phyloP scores from a whole-genome alignment of 2,329 filamentous ascomycete species.

The Sporothrix protearum region DNA sequence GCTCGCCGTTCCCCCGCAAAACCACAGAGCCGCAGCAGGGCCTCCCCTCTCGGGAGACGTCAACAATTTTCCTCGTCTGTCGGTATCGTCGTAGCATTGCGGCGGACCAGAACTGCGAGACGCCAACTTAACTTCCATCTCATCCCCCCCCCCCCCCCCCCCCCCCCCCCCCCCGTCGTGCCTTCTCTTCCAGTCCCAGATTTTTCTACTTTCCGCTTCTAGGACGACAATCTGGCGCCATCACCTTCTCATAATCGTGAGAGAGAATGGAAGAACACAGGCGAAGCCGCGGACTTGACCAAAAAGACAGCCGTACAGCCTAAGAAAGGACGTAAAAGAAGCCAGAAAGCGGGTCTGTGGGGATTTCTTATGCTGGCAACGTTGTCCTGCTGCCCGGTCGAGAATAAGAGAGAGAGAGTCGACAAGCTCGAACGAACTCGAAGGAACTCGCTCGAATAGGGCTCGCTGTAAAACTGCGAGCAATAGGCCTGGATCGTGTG shows the following conservation, averaged over 20 bases:
- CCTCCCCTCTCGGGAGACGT: background rate
- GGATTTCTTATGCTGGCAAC: background rate
- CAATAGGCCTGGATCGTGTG: background rate
- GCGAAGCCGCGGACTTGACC: too few relatives aligned
- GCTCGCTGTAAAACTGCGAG: too few relatives aligned
- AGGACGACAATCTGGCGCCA: too few relatives aligned
- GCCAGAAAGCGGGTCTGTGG: background rate
- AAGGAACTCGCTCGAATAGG: too few relatives aligned
- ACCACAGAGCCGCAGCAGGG: background rate
- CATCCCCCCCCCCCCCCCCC: background rate
- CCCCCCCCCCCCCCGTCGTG: background rate
- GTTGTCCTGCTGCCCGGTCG: background rate
- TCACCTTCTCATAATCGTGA: too few relatives aligned
- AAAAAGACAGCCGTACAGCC: background rate
- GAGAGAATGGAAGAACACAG: background rate
- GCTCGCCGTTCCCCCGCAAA: background rate
- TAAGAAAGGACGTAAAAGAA: background rate
- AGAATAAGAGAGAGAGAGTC: background rate
- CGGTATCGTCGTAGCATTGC: conserved; percentile 13
- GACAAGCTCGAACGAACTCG: background rate
- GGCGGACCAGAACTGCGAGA: background rate
- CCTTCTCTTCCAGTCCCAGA: background rate
- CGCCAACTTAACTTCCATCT: background rate
- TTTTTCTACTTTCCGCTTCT: background rate
- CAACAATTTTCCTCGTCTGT: background rate